Conservation (phyloP, 257 asterid genomes). For the Oldenlandia corymbosa region DNA sequence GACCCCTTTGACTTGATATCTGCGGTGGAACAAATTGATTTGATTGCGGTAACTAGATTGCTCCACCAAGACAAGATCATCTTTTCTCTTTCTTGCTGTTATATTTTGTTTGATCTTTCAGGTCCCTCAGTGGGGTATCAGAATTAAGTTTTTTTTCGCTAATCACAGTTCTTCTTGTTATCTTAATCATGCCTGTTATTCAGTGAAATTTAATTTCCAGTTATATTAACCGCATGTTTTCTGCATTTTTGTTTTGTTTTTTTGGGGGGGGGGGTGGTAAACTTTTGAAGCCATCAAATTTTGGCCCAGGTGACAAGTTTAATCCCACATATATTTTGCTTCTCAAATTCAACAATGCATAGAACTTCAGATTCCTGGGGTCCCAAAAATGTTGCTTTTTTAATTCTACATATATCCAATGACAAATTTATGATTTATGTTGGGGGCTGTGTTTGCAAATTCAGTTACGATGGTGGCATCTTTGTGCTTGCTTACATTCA, state of each 20-base stretch:
- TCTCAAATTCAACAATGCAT: too few relatives aligned
- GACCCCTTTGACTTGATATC: constrained; percentile 15
- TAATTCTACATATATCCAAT: neutral
- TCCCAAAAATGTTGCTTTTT: neutral
- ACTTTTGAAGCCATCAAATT: too few relatives aligned
- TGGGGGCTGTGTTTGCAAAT: neutral
- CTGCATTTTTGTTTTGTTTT: too few relatives aligned
- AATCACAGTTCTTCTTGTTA: neutral
- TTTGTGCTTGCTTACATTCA: neutral
- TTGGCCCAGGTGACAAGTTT: too few relatives aligned
- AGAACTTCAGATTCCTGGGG: too few relatives aligned
- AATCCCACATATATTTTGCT: too few relatives aligned
- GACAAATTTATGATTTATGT: too few relatives aligned
- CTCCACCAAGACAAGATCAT: neutral
- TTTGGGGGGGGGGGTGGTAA: too few relatives aligned
- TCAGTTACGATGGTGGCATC: neutral
- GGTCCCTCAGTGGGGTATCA: neutral
- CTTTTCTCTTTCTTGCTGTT: neutral
- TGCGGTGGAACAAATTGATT: constrained; percentile 6
- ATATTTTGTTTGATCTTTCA: neutral
- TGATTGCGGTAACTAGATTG: neutral
- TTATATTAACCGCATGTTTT: too few relatives aligned
- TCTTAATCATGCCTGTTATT: constrained; percentile 2
- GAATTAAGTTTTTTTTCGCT: neutral
- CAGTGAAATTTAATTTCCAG: too few relatives aligned